Percentiles rank a stretch among this genome's conserved stretches.
These are phyloP conservation scores for Fraxinus sp. DNA, from an alignment of 305 asterid genomes.

Conservation along the genomic window DNA sequence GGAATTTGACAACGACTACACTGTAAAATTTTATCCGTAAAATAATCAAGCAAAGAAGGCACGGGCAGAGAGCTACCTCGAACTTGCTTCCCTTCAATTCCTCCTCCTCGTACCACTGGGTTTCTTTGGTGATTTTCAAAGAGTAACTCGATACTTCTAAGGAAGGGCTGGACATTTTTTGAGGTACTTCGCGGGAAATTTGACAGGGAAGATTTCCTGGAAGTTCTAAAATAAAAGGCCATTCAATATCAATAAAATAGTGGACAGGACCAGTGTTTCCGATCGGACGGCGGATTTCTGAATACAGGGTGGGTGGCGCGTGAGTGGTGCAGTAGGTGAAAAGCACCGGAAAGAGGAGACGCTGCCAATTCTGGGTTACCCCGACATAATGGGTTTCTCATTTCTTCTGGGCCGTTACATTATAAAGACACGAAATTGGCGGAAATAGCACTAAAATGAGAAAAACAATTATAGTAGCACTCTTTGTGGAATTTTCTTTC, in stretches of 20 bases:
- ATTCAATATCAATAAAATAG: constrained; percentile 38
- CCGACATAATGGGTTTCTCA: neutral
- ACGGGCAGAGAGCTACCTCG: constrained; percentile 78
- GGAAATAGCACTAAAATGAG: neutral
- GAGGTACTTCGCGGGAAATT: constrained; percentile 2
- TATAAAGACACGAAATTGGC: neutral
- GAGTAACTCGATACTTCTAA: constrained; percentile 24
- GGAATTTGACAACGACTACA: constrained; percentile 63
- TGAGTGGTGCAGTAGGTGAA: neutral
- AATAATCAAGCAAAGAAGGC: constrained; percentile 58
- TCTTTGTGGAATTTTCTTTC: too few species aligned
- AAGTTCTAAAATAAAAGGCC: constrained; percentile 36
- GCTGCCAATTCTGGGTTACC: neutral
- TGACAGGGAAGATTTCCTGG: constrained; percentile 19
- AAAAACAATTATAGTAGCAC: too few species aligned
- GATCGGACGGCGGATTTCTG: neutral
- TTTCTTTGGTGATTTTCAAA: constrained; percentile 26
- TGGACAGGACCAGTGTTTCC: neutral
- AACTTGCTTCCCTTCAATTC: constrained; percentile 51
- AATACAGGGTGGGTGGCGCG: neutral
- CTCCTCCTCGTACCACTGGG: constrained; percentile 36
- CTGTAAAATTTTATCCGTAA: constrained; percentile 44
- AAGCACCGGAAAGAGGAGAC: neutral
- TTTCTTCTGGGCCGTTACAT: neutral
- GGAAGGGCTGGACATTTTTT: constrained; percentile 34